Base-by-base conservation (phyloP, 176 grass and related monocot genomes). In the Triticum urartu region DNA sequence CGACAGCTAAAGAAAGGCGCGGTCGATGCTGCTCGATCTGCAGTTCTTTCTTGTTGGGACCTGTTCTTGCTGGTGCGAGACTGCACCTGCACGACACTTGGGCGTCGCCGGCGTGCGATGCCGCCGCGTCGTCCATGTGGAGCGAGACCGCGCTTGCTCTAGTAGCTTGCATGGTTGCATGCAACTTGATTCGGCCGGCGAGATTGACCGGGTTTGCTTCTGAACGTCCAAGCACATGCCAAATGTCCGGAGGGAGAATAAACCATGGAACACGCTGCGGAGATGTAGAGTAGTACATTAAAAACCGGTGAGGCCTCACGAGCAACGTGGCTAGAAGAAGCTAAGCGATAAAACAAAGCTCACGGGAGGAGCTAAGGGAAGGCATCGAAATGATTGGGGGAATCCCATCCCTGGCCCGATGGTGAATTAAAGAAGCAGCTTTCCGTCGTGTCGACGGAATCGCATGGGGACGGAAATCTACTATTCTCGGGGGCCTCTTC, bases 301-400 rank as follows among this genome's bases (percentile, higher is more conserved):
- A 52, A 50, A 75, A 14, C 25, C 3, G 26, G 4, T 2, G 18
- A 4, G 39, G 11, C 30, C 15, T n/a, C 47, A 36, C 48, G 12
- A 80, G 28, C 89, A 81, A 91, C 85, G 69, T 76, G 81, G 3
- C 45, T 25, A 36, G 73, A 15, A 35, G 73, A 21, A 6, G 75
- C 85, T 84, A 84, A 4, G 60, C 81, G 40, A 84, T 42, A 87
- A 68, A 67, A 39, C 67, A 9, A n/a, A 2, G 75, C 21, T 87
- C 85, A 84, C 76, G 89, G 50, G 81, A 62, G 5, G 68, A 5
- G 67, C 61, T 28, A 58, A 30, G 13, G 9, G 20, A 34, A 34
- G 21, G 48, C 85, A 63, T 81, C 89, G 81, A 84, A 77, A 91
- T 91, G 85, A 91, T 85, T 88, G 62, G 61, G 62, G 61, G 79